These are phyloP conservation scores for Alternaria atra DNA, from an alignment of 2,329 filamentous ascomycete species.

Conservation along the genomic window DNA sequence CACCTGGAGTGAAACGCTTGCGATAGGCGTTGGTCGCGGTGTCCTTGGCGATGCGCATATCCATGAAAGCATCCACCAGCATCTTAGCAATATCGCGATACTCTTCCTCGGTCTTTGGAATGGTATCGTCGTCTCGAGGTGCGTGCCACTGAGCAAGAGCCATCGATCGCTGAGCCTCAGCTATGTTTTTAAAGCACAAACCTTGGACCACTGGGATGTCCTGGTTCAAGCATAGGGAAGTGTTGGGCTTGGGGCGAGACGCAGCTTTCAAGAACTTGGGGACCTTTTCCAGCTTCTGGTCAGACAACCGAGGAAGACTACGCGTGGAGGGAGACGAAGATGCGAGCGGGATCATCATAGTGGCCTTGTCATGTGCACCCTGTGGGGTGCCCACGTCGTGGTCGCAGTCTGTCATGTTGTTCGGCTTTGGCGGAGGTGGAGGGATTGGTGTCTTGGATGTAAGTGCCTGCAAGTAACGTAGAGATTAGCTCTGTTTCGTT, in stretches of 20 bases:
- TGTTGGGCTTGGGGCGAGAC: slow-evolving; percentile 5
- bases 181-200: slow-evolving; percentile 17
- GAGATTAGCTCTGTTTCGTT: background rate
- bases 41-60: slow-evolving; percentile 13
- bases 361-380: background rate
- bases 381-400: background rate
- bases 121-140: slow-evolving; percentile 11
- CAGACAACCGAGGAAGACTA: background rate
- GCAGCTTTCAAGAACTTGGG: background rate
- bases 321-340: background rate
- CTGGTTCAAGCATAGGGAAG: slow-evolving; percentile 12
- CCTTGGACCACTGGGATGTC: background rate
- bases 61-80: slow-evolving; percentile 17
- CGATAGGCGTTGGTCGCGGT: slow-evolving; percentile 16
- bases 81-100: slow-evolving; percentile 2
- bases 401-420: slow-evolving; percentile 9
- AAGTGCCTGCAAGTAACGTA: background rate
- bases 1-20: slow-evolving; percentile 18
- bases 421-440: background rate
- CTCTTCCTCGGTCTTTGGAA: slow-evolving; percentile 16
- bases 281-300: background rate
- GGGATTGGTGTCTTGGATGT: background rate
- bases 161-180: slow-evolving; percentile 11
- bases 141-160: slow-evolving; percentile 10
- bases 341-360: background rate